Conservation (phyloP, 179 eudicot genomes). For the Actinidia chinensis region DNA sequence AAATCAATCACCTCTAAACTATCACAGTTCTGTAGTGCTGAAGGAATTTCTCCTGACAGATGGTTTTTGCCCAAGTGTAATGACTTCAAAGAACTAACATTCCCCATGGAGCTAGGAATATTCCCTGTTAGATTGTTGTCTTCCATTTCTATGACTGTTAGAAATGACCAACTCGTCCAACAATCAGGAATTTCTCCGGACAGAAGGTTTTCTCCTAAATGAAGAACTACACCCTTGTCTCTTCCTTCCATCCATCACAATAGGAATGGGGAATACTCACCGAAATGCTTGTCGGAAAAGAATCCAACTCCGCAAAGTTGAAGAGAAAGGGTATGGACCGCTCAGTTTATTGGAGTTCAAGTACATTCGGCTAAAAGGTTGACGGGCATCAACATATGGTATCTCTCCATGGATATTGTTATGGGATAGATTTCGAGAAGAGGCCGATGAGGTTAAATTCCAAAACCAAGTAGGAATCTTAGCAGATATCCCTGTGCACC, state of each 20-base stretch:
- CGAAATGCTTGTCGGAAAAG: neutral
- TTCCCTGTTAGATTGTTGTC: neutral
- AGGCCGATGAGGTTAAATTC: neutral
- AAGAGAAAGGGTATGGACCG: neutral
- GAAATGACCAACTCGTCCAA: neutral
- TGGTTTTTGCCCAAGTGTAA: neutral
- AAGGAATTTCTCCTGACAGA: neutral
- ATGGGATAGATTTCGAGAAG: neutral
- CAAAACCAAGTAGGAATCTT: conserved; percentile 3
- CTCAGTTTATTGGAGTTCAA: neutral
- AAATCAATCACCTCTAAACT: neutral
- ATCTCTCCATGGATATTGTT: neutral
- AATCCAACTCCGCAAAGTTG: neutral
- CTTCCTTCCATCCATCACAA: neutral
- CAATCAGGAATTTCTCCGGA: conserved; percentile 7
- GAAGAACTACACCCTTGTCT: neutral
- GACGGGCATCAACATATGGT: neutral
- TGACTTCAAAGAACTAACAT: neutral
- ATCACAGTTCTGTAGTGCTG: neutral
- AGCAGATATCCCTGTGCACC: neutral
- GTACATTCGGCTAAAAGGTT: neutral
- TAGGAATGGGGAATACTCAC: neutral
- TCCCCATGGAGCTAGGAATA: neutral
- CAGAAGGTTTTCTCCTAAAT: neutral
- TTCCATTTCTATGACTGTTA: neutral